These are phyloP conservation scores for Suillus hirtellus DNA, from an alignment of 768 basidiomycete species.

Conservation along the genomic window DNA sequence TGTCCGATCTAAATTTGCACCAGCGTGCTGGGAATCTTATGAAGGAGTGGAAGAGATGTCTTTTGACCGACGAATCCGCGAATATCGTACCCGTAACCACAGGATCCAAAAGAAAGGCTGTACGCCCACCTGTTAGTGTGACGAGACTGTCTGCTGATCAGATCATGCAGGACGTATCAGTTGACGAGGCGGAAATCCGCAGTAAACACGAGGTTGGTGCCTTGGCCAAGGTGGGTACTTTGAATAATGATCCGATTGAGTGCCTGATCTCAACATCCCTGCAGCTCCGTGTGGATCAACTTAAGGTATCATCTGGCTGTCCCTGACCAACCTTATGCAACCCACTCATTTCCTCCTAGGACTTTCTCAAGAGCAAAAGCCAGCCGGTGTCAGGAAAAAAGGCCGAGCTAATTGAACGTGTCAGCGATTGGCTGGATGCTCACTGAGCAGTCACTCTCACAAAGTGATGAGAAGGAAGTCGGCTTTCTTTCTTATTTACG, in stretches of 20 bases:
- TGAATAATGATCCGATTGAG: not conserved
- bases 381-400: slow-evolving; percentile 67
- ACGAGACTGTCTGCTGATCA: slow-evolving; percentile 6
- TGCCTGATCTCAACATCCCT: slow-evolving; percentile 6
- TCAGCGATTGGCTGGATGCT: slow-evolving; percentile 59
- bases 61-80: slow-evolving; percentile 66
- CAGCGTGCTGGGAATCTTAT: slow-evolving; percentile 72
- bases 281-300: slow-evolving; percentile 75
- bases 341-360: slow-evolving; percentile 39
- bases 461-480: not conserved
- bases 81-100: slow-evolving; percentile 46
- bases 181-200: slow-evolving; percentile 74
- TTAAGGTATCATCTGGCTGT: slow-evolving; percentile 55
- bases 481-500: not conserved
- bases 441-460: slow-evolving; percentile 19
- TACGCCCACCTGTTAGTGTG: slow-evolving; percentile 37
- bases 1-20: slow-evolving; percentile 9
- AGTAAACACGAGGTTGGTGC: slow-evolving; percentile 59
- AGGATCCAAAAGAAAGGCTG: slow-evolving; percentile 73
- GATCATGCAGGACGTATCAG: slow-evolving; percentile 51
- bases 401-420: slow-evolving; percentile 66
- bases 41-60: slow-evolving; percentile 65
- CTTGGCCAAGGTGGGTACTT: slow-evolving; percentile 62
- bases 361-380: slow-evolving; percentile 72
- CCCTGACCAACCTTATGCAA: slow-evolving; percentile 5